phyloP scores from a whole-genome alignment of 2,329 filamentous ascomycete genomes.

The Cladorrhinum sp. region DNA sequence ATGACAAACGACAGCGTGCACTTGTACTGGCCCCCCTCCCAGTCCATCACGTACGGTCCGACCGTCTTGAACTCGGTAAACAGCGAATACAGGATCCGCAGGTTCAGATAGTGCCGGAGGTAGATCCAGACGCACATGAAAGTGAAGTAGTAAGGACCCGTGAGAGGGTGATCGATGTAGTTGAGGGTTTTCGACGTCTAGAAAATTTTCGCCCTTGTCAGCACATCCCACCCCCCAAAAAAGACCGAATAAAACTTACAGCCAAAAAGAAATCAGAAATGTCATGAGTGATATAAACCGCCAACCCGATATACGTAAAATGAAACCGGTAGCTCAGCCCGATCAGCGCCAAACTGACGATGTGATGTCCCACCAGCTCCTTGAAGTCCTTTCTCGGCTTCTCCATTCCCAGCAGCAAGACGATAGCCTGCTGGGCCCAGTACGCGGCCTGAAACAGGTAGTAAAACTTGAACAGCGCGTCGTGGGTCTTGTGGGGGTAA shows the following conservation, averaged over 20 bases:
- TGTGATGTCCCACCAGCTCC: slow-evolving; percentile 87
- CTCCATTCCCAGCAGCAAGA: slow-evolving; percentile 81
- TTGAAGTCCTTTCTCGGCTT: slow-evolving; percentile 94
- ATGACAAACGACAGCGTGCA: slow-evolving; percentile 67
- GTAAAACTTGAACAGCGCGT: slow-evolving; percentile 85
- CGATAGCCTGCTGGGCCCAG: slow-evolving; percentile 92
- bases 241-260: slow-evolving; percentile 48
- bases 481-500: slow-evolving; percentile 80
- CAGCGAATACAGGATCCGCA: slow-evolving; percentile 71
- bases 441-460: slow-evolving; percentile 93
- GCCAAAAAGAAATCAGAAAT: slow-evolving; percentile 95
- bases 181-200: slow-evolving; percentile 89
- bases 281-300: slow-evolving; percentile 92
- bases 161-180: slow-evolving; percentile 76
- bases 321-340: slow-evolving; percentile 89
- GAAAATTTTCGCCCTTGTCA: background rate
- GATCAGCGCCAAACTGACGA: slow-evolving; percentile 83
- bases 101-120: slow-evolving; percentile 80
- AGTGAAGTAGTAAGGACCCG: slow-evolving; percentile 77
- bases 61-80: slow-evolving; percentile 73
- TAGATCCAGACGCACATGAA: slow-evolving; percentile 88
- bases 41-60: slow-evolving; percentile 72
- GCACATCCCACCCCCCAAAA: slow-evolving; percentile 10
- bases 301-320: slow-evolving; percentile 91
- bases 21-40: slow-evolving; percentile 75